These are phyloP conservation scores for Kalanchoe fedtschenkoi DNA, from an alignment of 164 flowering plant species.

Conservation along the genomic window DNA sequence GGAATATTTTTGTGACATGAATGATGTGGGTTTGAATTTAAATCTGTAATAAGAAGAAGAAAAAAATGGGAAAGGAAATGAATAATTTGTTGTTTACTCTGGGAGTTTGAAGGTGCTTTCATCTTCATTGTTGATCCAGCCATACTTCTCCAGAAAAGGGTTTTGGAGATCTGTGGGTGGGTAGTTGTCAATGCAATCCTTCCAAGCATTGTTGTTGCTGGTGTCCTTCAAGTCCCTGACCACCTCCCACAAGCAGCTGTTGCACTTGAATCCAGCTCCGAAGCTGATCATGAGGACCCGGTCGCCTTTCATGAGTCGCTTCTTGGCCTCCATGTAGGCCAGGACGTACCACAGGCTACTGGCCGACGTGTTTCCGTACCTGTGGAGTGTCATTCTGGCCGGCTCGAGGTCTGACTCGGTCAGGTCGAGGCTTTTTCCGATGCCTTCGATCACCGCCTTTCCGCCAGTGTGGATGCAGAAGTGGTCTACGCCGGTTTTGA, in stretches of 20 bases:
- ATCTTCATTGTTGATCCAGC: slow-evolving; percentile 1
- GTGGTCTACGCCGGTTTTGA: slow-evolving; percentile 21
- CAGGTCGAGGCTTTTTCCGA: slow-evolving; percentile 29
- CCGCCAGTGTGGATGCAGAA: slow-evolving; percentile 63
- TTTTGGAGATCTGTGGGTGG: slow-evolving; percentile 16
- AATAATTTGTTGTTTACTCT: background rate
- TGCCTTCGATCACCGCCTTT: slow-evolving; percentile 49
- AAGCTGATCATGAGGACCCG: slow-evolving; percentile 52
- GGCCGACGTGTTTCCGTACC: slow-evolving; percentile 57
- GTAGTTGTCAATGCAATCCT: slow-evolving; percentile 41
- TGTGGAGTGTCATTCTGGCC: slow-evolving; percentile 44
- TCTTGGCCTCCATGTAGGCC: slow-evolving; percentile 54
- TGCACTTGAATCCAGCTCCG: slow-evolving; percentile 61
- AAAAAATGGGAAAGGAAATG: background rate
- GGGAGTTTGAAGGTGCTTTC: background rate
- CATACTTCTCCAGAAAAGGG: slow-evolving; percentile 4
- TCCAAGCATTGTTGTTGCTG: slow-evolving; percentile 46
- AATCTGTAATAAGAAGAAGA: background rate
- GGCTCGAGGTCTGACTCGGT: slow-evolving; percentile 38
- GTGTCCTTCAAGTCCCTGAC: slow-evolving; percentile 18
- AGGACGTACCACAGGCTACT: slow-evolving; percentile 54
- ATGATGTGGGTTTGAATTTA: background rate
- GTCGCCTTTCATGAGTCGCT: slow-evolving; percentile 37
- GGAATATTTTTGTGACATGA: no score
- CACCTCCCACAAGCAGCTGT: slow-evolving; percentile 42